Evolutionary conservation across 257 asterid genomes (phyloP).

Genomic region (Anisodus acutangulus): DNA sequence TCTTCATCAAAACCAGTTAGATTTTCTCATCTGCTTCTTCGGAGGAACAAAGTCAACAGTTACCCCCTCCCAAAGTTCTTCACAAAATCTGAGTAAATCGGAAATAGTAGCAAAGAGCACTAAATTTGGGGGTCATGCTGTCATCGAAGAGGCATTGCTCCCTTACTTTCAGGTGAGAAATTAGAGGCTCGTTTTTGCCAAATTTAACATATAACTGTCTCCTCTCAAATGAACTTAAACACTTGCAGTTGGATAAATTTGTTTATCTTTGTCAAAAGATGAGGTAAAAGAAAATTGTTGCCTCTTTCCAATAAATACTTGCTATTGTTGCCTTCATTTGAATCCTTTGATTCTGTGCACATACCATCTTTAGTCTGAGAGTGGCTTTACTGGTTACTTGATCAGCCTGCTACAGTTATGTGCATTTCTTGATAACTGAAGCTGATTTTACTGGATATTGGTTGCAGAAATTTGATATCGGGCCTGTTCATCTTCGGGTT

Average conservation of each 20-base stretch:
- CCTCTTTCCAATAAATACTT: background rate
- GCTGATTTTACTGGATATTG: slow-evolving; percentile 34
- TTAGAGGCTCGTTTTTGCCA: slow-evolving; percentile 28
- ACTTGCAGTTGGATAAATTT: slow-evolving; percentile 3
- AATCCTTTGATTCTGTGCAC: background rate
- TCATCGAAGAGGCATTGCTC: slow-evolving; percentile 85
- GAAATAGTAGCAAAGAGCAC: slow-evolving; percentile 50
- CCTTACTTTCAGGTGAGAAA: slow-evolving; percentile 86
- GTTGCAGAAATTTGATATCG: slow-evolving; percentile 90
- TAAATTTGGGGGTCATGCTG: slow-evolving; percentile 46
- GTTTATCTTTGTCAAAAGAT: background rate
- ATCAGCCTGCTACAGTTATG: slow-evolving; percentile 25
- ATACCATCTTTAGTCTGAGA: slow-evolving; percentile 9
- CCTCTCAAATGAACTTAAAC: background rate
- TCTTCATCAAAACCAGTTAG: slow-evolving; percentile 97
- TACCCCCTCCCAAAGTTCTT: slow-evolving; percentile 49
- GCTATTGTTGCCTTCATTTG: slow-evolving; percentile 17
- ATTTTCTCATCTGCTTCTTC: slow-evolving; percentile 90
- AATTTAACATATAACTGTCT: slow-evolving; percentile 8
- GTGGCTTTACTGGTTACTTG: slow-evolving; percentile 16
- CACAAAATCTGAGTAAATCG: slow-evolving; percentile 47
- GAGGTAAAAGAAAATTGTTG: background rate
- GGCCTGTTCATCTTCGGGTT: slow-evolving; percentile 82
- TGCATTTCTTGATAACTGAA: slow-evolving; percentile 29
- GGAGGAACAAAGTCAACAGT: slow-evolving; percentile 64